These are phyloP conservation scores for Candolleomyces aberdarensis DNA, from an alignment of 768 basidiomycete genomes.

Conservation along the genomic window DNA sequence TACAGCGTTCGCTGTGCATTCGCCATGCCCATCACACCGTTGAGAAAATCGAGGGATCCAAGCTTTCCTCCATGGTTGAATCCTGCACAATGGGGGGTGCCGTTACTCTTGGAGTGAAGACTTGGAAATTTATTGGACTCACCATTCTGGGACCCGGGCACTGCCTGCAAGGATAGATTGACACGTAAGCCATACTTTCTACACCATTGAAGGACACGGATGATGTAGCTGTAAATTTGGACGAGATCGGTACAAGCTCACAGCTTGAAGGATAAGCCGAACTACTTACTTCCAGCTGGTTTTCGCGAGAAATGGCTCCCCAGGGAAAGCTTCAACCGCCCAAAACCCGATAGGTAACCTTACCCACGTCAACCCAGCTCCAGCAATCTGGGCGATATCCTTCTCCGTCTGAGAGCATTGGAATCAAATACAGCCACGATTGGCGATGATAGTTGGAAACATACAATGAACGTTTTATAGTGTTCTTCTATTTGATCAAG, in stretches of 20 bases:
- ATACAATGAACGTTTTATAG: constrained; percentile 78
- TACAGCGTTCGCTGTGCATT: constrained; percentile 75
- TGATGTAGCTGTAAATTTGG: constrained; percentile 51
- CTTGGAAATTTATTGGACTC: constrained; percentile 38
- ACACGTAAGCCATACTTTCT: constrained; percentile 87
- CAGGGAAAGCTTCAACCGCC: constrained; percentile 73
- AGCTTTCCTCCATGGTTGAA: constrained; percentile 58
- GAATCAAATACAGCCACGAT: not conserved
- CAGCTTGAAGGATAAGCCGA: too few relatives aligned
- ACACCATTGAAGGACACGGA: constrained; percentile 75
- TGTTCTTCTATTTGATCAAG: constrained; percentile 66
- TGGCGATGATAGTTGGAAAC: constrained; percentile 18
- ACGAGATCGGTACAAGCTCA: not conserved
- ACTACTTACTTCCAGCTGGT: constrained; percentile 67
- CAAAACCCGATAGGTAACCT: constrained; percentile 81
- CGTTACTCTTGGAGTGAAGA: not conserved
- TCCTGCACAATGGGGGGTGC: constrained; percentile 22
- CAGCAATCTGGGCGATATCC: constrained; percentile 57
- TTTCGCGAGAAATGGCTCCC: constrained; percentile 73
- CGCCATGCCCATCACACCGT: constrained; percentile 75
- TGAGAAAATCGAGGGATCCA: constrained; percentile 56
- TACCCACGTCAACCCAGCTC: constrained; percentile 82
- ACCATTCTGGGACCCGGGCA: constrained; percentile 80
- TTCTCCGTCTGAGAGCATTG: constrained; percentile 60
- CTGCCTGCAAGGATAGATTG: constrained; percentile 72